Conservation (phyloP, 148 eudicot genomes). For the Chenopodium quinoa region DNA sequence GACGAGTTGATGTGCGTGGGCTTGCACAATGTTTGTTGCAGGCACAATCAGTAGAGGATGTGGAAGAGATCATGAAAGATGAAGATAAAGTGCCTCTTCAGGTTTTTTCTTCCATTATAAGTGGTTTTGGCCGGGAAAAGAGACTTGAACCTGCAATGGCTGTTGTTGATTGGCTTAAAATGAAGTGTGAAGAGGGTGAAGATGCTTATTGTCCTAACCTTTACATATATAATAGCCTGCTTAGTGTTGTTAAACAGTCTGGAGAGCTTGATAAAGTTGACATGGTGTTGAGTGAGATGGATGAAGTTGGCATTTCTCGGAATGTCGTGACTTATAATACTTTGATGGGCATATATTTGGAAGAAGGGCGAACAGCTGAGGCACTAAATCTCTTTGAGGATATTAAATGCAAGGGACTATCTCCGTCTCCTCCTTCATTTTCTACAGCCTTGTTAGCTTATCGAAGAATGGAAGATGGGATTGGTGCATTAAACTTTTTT, state of each 20-base stretch:
- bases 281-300: constrained; percentile 58
- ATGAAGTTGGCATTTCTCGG: constrained; percentile 51
- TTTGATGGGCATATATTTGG: constrained; percentile 72
- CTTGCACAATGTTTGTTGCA: constrained; percentile 43
- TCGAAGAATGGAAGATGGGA: constrained; percentile 72
- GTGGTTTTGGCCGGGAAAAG: constrained; percentile 79
- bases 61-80: constrained; percentile 61
- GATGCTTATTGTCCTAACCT: constrained; percentile 54
- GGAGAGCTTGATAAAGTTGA: constrained; percentile 49
- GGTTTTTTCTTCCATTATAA: constrained; percentile 66
- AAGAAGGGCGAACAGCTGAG: constrained; percentile 50
- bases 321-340: constrained; percentile 80
- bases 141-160: constrained; percentile 64
- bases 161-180: constrained; percentile 75
- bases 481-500: constrained; percentile 72
- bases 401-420: constrained; percentile 53
- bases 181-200: constrained; percentile 37
- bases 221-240: constrained; percentile 69
- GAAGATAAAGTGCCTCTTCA: constrained; percentile 57
- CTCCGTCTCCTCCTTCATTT: constrained; percentile 82
- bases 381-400: constrained; percentile 66
- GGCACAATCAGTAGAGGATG: constrained; percentile 64
- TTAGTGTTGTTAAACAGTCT: constrained; percentile 72
- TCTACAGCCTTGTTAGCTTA: constrained; percentile 75
- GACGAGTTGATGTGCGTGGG: constrained; percentile 51